Percentiles rank a stretch among this genome's conserved stretches.
Conservation (phyloP, 306 rosid genomes). For the Glycine soja region DNA sequence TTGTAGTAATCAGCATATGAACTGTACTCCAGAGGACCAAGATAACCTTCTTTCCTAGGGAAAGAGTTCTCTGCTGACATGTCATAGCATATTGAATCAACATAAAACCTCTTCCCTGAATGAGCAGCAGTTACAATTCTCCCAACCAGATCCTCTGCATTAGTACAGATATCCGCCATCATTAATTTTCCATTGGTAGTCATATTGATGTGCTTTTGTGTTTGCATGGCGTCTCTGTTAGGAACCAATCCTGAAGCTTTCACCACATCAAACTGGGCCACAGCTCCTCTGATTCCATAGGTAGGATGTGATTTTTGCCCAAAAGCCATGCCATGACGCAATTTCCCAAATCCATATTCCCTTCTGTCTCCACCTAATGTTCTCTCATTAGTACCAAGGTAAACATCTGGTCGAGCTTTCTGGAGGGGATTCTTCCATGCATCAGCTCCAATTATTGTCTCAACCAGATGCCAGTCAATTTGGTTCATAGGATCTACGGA, state of each 20-base stretch:
- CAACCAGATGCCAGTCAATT: constrained; percentile 95
- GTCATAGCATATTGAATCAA: constrained; percentile 87
- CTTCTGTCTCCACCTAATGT: constrained; percentile 98
- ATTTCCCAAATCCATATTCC: constrained; percentile 92
- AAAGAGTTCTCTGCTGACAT: constrained; percentile 96
- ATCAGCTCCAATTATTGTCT: constrained; percentile 71
- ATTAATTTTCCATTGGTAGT: constrained; percentile 67
- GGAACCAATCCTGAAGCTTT: constrained; percentile 97
- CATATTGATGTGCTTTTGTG: constrained; percentile 53
- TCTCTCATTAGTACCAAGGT: constrained; percentile 99
- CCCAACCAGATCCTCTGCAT: constrained; percentile 82
- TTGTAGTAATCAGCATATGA: constrained; percentile 98
- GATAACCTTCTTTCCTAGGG: constrained; percentile 98
- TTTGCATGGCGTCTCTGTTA: constrained; percentile 58
- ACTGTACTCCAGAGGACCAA: constrained; percentile 98
- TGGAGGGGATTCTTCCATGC: constrained; percentile 99
- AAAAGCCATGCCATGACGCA: constrained; percentile 96
- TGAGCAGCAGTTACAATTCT: constrained; percentile 97
- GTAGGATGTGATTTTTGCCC: constrained; percentile 98
- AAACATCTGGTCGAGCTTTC: constrained; percentile 98
- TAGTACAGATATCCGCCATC: constrained; percentile 85
- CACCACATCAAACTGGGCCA: constrained; percentile 96
- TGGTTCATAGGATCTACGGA: constrained; percentile 76
- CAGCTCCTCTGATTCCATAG: constrained; percentile 99
- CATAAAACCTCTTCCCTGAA: constrained; percentile 97